Conservation (phyloP, 768 basidiomycete genomes). For the Pulveroboletus sp. region DNA sequence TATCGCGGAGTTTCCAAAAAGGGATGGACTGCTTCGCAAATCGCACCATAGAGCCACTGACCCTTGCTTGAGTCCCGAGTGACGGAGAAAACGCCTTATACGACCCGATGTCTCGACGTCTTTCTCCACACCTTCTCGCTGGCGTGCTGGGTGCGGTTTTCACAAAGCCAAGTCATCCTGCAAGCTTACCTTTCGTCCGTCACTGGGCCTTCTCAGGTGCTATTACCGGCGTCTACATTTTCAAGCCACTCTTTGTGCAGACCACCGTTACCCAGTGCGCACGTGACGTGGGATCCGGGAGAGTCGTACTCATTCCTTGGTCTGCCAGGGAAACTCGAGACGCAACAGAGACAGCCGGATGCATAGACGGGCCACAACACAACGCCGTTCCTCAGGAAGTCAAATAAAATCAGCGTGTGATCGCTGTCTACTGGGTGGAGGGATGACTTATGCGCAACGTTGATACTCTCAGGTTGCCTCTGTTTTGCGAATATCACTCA, state of each 20-base stretch:
- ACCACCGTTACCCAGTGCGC: slow-evolving; percentile 13
- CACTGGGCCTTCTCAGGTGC: slow-evolving; percentile 38
- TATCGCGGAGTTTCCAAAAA: slow-evolving; percentile 28
- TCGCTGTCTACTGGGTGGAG: neutral
- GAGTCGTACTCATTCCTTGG: slow-evolving; percentile 1
- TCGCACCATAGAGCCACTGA: neutral
- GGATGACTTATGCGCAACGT: neutral
- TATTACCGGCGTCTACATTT: slow-evolving; percentile 61
- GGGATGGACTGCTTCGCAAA: slow-evolving; percentile 10
- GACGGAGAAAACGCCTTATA: neutral
- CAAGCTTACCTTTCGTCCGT: neutral
- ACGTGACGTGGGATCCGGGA: neutral
- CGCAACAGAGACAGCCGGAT: neutral
- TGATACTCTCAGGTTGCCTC: neutral
- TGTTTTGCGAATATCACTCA: neutral
- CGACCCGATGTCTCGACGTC: slow-evolving; percentile 34
- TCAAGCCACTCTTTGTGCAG: slow-evolving; percentile 44
- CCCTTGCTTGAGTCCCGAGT: neutral
- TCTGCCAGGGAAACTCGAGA: slow-evolving; percentile 11
- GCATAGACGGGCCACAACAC: slow-evolving; percentile 2
- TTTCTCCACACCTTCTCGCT: slow-evolving; percentile 51
- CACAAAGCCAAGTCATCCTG: neutral
- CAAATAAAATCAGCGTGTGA: slow-evolving; percentile 8
- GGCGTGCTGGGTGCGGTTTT: slow-evolving; percentile 45
- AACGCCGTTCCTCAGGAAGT: slow-evolving; percentile 1